These are phyloP conservation scores for Sphaerosporella brunnea DNA, from an alignment of 495 filamentous ascomycete genomes.

Conservation along the genomic window DNA sequence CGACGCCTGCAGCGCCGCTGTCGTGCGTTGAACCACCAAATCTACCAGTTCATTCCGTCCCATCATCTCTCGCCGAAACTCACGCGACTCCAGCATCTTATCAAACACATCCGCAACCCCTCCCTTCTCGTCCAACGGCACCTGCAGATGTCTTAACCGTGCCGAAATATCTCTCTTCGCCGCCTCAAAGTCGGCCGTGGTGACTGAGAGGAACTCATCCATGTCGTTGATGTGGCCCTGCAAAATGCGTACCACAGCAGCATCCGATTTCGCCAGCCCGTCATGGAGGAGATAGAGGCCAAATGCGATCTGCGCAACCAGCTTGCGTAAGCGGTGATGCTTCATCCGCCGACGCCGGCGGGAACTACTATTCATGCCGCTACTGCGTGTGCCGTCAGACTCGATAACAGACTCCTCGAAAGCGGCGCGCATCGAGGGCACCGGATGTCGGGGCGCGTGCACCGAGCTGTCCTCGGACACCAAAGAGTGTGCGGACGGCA, in stretches of 20 bases:
- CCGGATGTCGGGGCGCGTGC: constrained; percentile 39
- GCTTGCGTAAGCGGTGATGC: constrained; percentile 75
- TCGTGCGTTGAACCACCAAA: constrained; percentile 64
- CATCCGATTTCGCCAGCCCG: constrained; percentile 69
- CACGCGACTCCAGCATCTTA: constrained; percentile 66
- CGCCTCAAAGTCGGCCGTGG: constrained; percentile 69
- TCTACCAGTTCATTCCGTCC: constrained; percentile 83
- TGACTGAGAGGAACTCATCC: constrained; percentile 72
- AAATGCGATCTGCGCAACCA: constrained; percentile 83
- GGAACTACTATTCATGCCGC: constrained; percentile 43
- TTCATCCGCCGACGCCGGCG: constrained; percentile 17
- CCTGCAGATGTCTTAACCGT: constrained; percentile 54
- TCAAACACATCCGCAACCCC: constrained; percentile 48
- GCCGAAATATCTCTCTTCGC: constrained; percentile 58
- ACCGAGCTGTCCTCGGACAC: not conserved
- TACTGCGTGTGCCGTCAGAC: constrained; percentile 35
- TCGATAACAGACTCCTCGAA: constrained; percentile 79
- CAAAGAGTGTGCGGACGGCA: not conserved
- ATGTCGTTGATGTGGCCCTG: constrained; percentile 86
- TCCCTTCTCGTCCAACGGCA: constrained; percentile 61
- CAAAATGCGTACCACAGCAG: constrained; percentile 72
- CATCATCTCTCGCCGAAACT: constrained; percentile 63
- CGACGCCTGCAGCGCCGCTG: constrained; percentile 51
- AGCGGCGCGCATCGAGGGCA: constrained; percentile 69
- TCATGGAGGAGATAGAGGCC: constrained; percentile 79